These are phyloP conservation scores for Arabidopsis lyrata DNA, from an alignment of 441 rosid species.

Conservation along the genomic window DNA sequence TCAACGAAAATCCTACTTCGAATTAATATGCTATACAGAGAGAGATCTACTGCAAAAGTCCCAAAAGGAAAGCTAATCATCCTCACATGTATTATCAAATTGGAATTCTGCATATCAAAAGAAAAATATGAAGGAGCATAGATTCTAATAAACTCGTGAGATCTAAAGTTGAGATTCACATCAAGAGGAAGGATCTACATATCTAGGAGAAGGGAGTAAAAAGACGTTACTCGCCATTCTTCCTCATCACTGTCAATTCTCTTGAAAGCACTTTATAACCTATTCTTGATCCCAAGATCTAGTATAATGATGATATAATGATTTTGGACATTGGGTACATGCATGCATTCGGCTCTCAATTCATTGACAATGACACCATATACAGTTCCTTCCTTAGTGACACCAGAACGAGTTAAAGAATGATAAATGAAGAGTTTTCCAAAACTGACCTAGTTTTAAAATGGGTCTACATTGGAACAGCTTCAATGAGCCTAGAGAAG, in stretches of 20 bases:
- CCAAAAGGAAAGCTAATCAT: slow-evolving; percentile 6
- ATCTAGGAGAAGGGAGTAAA: not conserved
- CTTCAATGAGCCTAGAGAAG: slow-evolving; percentile 85
- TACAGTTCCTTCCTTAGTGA: not conserved
- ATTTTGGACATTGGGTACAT: not conserved
- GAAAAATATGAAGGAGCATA: not conserved
- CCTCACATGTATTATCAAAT: slow-evolving; percentile 10
- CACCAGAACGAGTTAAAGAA: slow-evolving; percentile 7
- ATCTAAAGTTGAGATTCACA: not conserved
- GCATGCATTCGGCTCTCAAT: not conserved
- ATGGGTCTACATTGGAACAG: slow-evolving; percentile 61
- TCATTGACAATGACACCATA: not conserved
- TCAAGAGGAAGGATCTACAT: slow-evolving; percentile 1
- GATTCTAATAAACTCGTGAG: not conserved
- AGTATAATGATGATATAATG: not conserved
- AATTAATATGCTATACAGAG: not conserved
- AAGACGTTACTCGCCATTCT: not conserved
- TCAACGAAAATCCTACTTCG: not conserved
- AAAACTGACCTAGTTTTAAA: slow-evolving; percentile 47
- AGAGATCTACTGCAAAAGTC: not conserved
- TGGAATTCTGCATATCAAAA: slow-evolving; percentile 20
- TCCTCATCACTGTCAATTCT: not conserved
- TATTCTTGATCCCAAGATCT: not conserved
- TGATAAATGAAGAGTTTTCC: slow-evolving; percentile 17
- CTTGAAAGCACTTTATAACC: not conserved